Conservation (phyloP, 495 filamentous ascomycete genomes). For the Aspergillus campestris region DNA sequence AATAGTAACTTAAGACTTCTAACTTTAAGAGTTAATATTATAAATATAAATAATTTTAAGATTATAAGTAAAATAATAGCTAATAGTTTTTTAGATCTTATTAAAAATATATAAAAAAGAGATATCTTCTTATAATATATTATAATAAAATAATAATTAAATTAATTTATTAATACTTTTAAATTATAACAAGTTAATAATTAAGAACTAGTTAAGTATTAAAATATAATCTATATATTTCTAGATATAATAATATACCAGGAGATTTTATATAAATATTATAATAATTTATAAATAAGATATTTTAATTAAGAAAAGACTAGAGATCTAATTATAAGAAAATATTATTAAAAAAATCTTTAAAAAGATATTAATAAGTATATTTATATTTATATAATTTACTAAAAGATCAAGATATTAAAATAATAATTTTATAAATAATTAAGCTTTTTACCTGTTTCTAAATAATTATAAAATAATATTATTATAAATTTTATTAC, state of each 20-base stretch:
- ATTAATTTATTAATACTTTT: neutral
- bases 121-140: neutral
- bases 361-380: neutral
- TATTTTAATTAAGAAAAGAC: neutral
- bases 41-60: neutral
- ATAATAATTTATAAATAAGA: neutral
- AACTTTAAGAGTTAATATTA: neutral
- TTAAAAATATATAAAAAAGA: neutral
- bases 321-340: neutral
- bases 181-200: neutral
- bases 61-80: neutral
- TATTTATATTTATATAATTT: neutral
- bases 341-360: neutral
- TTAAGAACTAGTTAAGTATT: neutral
- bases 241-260: neutral
- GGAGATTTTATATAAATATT: neutral
- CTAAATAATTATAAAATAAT: too few relatives aligned
- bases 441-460: too few relatives aligned
- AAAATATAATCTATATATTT: neutral
- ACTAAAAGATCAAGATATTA: neutral
- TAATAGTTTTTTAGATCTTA: neutral
- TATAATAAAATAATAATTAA: neutral
- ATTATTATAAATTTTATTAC: neutral
- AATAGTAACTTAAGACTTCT: too few relatives aligned
- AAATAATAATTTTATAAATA: too few relatives aligned